A percentile compares a stretch with the other conserved stretches of the same genome.
Evolutionary conservation across 805 yeast genomes (phyloP).

Genomic region (Candida bentonensis): DNA sequence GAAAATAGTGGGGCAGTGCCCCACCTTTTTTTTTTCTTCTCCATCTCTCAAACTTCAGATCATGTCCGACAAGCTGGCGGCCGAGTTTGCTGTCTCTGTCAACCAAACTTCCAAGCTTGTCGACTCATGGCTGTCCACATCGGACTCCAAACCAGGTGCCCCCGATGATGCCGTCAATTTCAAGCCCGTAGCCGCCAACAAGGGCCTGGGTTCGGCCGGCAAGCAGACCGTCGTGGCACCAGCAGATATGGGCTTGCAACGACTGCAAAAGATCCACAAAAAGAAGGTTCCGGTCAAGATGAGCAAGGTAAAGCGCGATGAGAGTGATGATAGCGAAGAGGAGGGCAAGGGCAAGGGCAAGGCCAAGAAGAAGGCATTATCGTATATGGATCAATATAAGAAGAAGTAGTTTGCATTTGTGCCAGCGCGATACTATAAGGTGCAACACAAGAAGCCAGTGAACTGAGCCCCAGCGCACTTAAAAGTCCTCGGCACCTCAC

Average conservation of each 20-base stretch:
- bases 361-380: constrained; percentile 2
- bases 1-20: no score
- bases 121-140: constrained; percentile 14
- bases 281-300: neutral
- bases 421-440: no score
- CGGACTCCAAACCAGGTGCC: constrained; percentile 2
- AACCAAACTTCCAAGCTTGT: constrained; percentile 12
- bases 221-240: neutral
- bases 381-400: constrained; percentile 9
- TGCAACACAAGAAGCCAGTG: no score
- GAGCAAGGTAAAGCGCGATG: neutral
- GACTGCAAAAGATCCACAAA: neutral
- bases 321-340: neutral
- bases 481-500: no score
- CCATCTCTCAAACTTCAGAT: neutral
- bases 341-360: neutral
- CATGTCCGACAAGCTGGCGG: constrained; percentile 8
- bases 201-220: neutral
- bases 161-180: constrained; percentile 1
- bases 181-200: neutral
- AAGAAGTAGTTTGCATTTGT: neutral
- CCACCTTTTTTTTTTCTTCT: no score
- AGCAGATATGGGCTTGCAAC: neutral
- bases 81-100: constrained; percentile 17
- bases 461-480: no score